These are phyloP conservation scores for Colletotrichum sublineola DNA, from an alignment of 2,329 filamentous ascomycete genomes.

Conservation along the genomic window DNA sequence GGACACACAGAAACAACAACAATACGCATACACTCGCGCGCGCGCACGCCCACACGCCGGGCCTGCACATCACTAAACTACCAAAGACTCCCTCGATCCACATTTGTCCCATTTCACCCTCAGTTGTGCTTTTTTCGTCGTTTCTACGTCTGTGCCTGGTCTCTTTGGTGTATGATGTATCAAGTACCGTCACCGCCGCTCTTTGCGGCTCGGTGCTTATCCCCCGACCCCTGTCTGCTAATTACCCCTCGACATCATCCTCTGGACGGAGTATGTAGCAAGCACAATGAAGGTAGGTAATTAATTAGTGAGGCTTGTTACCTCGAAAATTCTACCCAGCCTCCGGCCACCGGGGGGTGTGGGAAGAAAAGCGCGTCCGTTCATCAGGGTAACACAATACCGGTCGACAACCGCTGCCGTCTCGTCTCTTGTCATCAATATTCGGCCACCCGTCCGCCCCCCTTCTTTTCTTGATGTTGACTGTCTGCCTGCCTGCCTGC, in stretches of 20 bases:
- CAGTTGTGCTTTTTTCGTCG: conserved; percentile 22
- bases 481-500: not conserved
- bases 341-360: conserved; percentile 17
- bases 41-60: not conserved
- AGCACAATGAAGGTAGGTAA: not conserved
- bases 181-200: conserved; percentile 2
- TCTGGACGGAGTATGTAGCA: not conserved
- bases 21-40: conserved; percentile 7
- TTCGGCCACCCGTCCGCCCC: not conserved
- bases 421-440: conserved; percentile 19
- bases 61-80: conserved; percentile 21
- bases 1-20: conserved; percentile 7
- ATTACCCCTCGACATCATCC: conserved; percentile 1
- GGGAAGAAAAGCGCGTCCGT: conserved; percentile 1
- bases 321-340: conserved; percentile 10
- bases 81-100: conserved; percentile 31
- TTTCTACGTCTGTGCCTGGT: conserved; percentile 21
- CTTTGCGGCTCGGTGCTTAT: conserved; percentile 23
- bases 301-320: conserved; percentile 10
- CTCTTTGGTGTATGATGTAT: not conserved
- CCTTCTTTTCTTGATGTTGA: not conserved
- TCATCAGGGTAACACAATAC: conserved; percentile 36
- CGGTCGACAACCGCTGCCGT: conserved; percentile 13
- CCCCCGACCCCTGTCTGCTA: conserved; percentile 15
- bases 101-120: conserved; percentile 28